Evolutionary conservation across 2,329 filamentous ascomycete genomes (phyloP).

Genomic region (Venturiaceae sp.): DNA sequence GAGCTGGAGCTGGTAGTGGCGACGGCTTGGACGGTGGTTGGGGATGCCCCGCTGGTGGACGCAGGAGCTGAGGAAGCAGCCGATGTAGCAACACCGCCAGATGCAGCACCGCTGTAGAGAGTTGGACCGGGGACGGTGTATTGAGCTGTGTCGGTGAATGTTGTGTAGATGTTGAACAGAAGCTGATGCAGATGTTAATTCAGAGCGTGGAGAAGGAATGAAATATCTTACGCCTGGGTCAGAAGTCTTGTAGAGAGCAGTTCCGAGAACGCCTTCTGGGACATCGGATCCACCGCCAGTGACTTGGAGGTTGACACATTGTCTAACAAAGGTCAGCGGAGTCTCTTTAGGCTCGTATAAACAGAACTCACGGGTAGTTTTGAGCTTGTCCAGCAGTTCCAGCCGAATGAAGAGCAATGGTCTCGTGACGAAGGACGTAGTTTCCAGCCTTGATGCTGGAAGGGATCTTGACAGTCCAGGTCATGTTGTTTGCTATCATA

Average conservation of each 20-base stretch:
- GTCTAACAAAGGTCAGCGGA: not conserved
- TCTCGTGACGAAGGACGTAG: constrained; percentile 51
- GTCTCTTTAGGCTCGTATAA: not conserved
- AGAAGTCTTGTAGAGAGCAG: constrained; percentile 4
- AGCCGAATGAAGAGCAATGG: constrained; percentile 50
- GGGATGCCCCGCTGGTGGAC: not conserved
- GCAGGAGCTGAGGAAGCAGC: not conserved
- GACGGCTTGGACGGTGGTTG: not conserved
- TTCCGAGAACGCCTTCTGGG: constrained; percentile 6
- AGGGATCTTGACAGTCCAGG: constrained; percentile 43
- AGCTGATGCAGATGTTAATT: not conserved
- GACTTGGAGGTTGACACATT: constrained; percentile 10
- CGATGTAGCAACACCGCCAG: not conserved
- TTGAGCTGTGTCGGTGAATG: not conserved
- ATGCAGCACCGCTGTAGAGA: constrained; percentile 1
- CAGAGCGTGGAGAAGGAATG: not conserved
- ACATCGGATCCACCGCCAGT: constrained; percentile 8
- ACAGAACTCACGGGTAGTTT: constrained; percentile 26
- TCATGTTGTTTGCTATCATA: constrained; percentile 37
- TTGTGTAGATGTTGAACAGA: constrained; percentile 9
- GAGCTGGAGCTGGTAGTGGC: not conserved
- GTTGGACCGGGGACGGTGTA: constrained; percentile 9
- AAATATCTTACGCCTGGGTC: constrained; percentile 7
- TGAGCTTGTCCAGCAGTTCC: constrained; percentile 32
- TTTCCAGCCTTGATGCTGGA: constrained; percentile 43